These are phyloP conservation scores for Aphanocladium album DNA, from an alignment of 2,329 filamentous ascomycete genomes.

Conservation along the genomic window DNA sequence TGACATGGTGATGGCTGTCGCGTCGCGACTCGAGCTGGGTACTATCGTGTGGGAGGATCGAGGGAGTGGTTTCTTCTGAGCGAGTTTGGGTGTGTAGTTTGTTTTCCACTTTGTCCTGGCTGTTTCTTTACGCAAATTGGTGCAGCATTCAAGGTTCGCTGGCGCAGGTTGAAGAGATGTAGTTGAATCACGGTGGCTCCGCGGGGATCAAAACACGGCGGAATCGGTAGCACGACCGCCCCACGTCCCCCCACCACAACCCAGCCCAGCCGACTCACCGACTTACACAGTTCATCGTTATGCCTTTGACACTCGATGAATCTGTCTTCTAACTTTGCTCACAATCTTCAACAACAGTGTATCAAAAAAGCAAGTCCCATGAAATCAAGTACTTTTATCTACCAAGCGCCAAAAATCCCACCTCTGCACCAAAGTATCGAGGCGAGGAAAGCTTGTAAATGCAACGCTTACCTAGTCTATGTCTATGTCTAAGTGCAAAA, in stretches of 20 bases:
- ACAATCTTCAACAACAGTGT: too few relatives aligned
- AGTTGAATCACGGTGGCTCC: not conserved
- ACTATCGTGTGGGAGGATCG: not conserved
- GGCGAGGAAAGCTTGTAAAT: not conserved
- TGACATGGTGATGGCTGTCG: constrained; percentile 53
- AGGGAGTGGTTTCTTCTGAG: not conserved
- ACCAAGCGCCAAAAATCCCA: not conserved
- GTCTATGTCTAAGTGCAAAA: constrained; percentile 7
- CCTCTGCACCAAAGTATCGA: not conserved
- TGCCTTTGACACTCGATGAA: too few relatives aligned
- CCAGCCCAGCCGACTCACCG: too few relatives aligned
- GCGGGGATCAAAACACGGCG: constrained; percentile 1
- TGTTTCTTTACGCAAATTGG: too few relatives aligned
- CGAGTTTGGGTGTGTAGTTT: not conserved
- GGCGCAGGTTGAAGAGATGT: not conserved
- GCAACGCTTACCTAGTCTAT: constrained; percentile 8
- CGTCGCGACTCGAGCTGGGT: not conserved
- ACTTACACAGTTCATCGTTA: too few relatives aligned
- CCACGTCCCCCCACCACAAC: not conserved
- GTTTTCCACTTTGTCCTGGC: not conserved
- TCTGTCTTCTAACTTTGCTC: too few relatives aligned
- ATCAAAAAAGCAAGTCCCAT: too few relatives aligned
- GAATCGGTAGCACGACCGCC: not conserved
- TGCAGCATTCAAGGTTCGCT: not conserved
- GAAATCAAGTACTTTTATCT: too few relatives aligned